Base-by-base conservation (phyloP, 345 rosid species). In the Gossypium sturtianum region DNA sequence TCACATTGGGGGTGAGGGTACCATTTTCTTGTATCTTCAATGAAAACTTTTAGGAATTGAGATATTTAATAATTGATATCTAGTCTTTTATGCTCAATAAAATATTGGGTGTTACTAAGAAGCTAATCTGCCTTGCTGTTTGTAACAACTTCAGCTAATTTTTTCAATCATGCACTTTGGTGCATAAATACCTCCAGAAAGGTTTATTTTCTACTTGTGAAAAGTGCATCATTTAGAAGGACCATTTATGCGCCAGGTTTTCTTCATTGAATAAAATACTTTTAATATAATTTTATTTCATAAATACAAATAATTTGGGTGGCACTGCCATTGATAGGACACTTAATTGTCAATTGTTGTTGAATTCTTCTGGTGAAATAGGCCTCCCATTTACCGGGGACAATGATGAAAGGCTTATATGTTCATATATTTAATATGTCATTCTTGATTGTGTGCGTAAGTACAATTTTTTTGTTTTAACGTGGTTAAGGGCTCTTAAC, bases 1-100 rank as follows among this genome's bases (percentile, higher is more conserved):
- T 83, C 75, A 74, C 78, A 3, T 73, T 88, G 77, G 91, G 90
- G 84, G 91, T 88, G 79, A 88, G 87, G 38, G 49, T 70, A 47
- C 76, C 22, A n/a, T 44, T 58, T 27, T 51, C 72, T 71, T 60
- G 41, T 34, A 43, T 43, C 52, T 66, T 73, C 17, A n/a, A 16
- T 43, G 45, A 54, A 25, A 54, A 54, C 12, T 29, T 38, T n/a
- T 5, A 34, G 58, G 58, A 73, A 73, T 61, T 63, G 6, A 29
- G 65, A 71, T 56, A 20, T 48, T 62, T 23, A n/a, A 62, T 20
- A 15, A n/a, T 47, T 62, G 25, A 29, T 49, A 25, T 10, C 7
- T 48, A 5, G 48, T 27, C 43, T 48, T 48, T 61, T 61, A 12
- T 52, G 9, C 47, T 29, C 19, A 25, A 17, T 34, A 70, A 23